These are phyloP conservation scores for Ascochyta pisi DNA, from an alignment of 2,329 filamentous ascomycete genomes.

Conservation along the genomic window DNA sequence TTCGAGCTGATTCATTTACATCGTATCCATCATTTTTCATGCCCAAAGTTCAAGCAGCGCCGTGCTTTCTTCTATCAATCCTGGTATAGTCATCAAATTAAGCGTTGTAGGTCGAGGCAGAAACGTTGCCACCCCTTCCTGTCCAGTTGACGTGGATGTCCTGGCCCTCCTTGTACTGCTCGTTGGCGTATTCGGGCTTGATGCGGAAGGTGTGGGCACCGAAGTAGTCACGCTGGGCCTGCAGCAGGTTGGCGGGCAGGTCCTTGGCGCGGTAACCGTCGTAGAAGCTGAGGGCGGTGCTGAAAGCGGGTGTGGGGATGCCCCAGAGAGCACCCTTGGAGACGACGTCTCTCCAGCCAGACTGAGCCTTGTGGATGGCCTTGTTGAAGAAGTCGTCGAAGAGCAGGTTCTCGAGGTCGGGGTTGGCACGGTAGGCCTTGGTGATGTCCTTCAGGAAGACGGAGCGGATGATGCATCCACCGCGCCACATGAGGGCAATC, in stretches of 20 bases:
- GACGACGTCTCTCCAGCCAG: constrained; percentile 67
- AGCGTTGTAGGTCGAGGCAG: constrained; percentile 96
- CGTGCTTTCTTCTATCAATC: constrained; percentile 19
- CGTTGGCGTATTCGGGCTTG: constrained; percentile 62
- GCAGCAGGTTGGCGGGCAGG: constrained; percentile 95
- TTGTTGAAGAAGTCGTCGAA: constrained; percentile 99
- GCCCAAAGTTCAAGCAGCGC: constrained; percentile 23
- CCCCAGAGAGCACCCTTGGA: constrained; percentile 91
- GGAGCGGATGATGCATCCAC: constrained; percentile 99
- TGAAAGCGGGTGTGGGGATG: constrained; percentile 96
- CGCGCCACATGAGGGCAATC: constrained; percentile 99
- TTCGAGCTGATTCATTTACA: constrained; percentile 26
- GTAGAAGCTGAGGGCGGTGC: constrained; percentile 96
- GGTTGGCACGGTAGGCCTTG: constrained; percentile 90
- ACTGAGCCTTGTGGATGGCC: constrained; percentile 94
- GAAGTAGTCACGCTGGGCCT: constrained; percentile 99
- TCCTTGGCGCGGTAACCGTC: constrained; percentile 98
- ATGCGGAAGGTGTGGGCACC: constrained; percentile 67
- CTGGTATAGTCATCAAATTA: constrained; percentile 57
- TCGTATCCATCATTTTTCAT: constrained; percentile 34
- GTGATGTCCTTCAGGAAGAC: constrained; percentile 99
- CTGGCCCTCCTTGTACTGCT: constrained; percentile 82
- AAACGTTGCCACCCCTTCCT: constrained; percentile 94
- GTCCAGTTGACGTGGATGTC: constrained; percentile 99
- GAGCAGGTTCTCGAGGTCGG: constrained; percentile 95